Percentiles rank a stretch among this genome's conserved stretches.
These are phyloP conservation scores for Coemansia sp. DNA, from an alignment of 371 early-diverging fungal species.

Conservation along the genomic window DNA sequence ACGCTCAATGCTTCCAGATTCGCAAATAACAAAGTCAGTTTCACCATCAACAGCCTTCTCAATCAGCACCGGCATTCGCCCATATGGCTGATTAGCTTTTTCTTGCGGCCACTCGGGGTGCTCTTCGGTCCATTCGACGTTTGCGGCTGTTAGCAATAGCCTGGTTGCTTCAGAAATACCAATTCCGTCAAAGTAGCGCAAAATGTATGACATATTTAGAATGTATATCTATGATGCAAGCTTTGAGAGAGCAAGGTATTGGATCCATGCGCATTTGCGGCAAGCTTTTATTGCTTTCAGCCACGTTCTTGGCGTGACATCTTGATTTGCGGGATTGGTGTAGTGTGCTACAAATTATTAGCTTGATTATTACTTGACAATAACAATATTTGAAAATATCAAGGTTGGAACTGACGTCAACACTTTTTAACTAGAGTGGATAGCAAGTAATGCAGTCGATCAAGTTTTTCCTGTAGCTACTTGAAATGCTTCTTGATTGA, in stretches of 20 bases:
- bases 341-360: neutral
- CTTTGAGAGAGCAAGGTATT: neutral
- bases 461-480: constrained; percentile 52
- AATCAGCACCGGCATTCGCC: constrained; percentile 55
- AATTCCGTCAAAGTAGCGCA: constrained; percentile 24
- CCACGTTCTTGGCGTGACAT: neutral
- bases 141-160: constrained; percentile 21
- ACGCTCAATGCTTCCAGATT: constrained; percentile 54
- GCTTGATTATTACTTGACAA: neutral
- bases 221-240: neutral
- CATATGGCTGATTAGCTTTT: constrained; percentile 54
- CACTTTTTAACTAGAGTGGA: constrained; percentile 53
- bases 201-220: constrained; percentile 11
- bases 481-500: constrained; percentile 34
- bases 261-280: neutral
- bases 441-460: constrained; percentile 54
- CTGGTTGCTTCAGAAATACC: constrained; percentile 25
- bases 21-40: constrained; percentile 46
- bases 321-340: neutral
- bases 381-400: neutral
- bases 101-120: constrained; percentile 50
- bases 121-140: constrained; percentile 32
- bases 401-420: constrained; percentile 33
- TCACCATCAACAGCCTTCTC: constrained; percentile 37
- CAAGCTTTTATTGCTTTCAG: neutral